phyloP scores from a whole-genome alignment of 768 basidiomycete genomes.

The Sarcomyxa edulis region DNA sequence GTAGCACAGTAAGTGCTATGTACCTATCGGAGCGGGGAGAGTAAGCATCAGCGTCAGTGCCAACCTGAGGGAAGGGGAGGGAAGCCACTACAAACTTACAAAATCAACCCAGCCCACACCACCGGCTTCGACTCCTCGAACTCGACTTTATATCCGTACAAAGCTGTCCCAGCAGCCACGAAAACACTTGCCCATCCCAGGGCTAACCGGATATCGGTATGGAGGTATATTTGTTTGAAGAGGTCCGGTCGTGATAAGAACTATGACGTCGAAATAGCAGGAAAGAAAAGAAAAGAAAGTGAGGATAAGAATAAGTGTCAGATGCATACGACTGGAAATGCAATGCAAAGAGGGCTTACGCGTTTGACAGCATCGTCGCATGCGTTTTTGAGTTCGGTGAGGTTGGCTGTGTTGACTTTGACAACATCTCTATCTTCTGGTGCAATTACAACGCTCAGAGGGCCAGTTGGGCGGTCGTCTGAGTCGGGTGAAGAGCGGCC shows the following conservation, averaged over 20 bases:
- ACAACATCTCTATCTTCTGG: slow-evolving; percentile 45
- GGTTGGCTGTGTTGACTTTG: slow-evolving; percentile 56
- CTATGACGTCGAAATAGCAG: slow-evolving; percentile 31
- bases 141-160: slow-evolving; percentile 84
- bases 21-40: slow-evolving; percentile 66
- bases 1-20: slow-evolving; percentile 60
- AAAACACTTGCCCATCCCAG: slow-evolving; percentile 87
- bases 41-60: background rate
- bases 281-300: background rate
- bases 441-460: slow-evolving; percentile 41
- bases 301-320: background rate
- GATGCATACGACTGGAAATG: background rate
- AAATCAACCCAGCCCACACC: slow-evolving; percentile 71
- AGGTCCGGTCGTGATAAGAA: slow-evolving; percentile 74
- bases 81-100: slow-evolving; percentile 67
- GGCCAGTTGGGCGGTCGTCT: slow-evolving; percentile 40
- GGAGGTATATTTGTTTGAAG: slow-evolving; percentile 82
- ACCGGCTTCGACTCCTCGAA: slow-evolving; percentile 85
- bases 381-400: slow-evolving; percentile 60
- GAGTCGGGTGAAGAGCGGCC: slow-evolving; percentile 29
- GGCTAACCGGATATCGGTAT: slow-evolving; percentile 83
- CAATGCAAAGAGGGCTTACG: slow-evolving; percentile 37
- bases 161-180: slow-evolving; percentile 72
- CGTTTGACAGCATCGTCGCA: slow-evolving; percentile 89
- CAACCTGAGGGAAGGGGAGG: slow-evolving; percentile 5